Base-by-base conservation (phyloP, 805 yeast genomes). In the Lipomyces japonicus region DNA sequence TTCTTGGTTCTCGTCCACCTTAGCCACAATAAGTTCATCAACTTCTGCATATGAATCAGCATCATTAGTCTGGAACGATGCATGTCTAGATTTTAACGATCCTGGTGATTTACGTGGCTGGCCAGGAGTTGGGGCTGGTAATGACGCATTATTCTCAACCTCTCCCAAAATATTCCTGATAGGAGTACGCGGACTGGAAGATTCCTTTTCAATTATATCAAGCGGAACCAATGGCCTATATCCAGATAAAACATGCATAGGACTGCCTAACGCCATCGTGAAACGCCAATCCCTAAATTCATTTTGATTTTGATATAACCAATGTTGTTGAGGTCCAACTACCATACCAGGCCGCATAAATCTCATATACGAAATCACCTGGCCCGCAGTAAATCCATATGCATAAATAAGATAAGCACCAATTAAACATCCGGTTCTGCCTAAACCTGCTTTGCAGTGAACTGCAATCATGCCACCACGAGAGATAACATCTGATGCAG, bases 321-420 rank as follows among this genome's bases (percentile, higher is more conserved):
- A 93, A 71, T 93, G 98, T 67, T 93, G 98, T 68, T 93, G 98
- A 1, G 98, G 98, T 0, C 98, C 98, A 26, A 93, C 98, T n/a
- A 93, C 97, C 98, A 93, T 93, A 37, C 98, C 98, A 0, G 98
- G 98, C 60, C 98, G 79, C 56, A 93, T 76, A 79, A 93, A 86
- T 67, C 98, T 78, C 91, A 93, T 86, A 65, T 89, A 93, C 1
- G 91, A 96, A 61, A 93, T 93, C 68, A 96, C 93, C 68, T 93
- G 98, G 65, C 79, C 85, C 2, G 98, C 98, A 3, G 97, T 93
- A 65, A 93, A 93, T 0, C 97, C 97, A 66, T 91, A 93, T 2
- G 96, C 88, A 66, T 93, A 93, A 44, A 93, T 93, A 59, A 93
- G 74, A 68, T 91, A 96, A 0, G 98, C 98, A 4, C 98, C 98